phyloP scores from a whole-genome alignment of 2,329 filamentous ascomycete species.

The Talaromyces sp. region DNA sequence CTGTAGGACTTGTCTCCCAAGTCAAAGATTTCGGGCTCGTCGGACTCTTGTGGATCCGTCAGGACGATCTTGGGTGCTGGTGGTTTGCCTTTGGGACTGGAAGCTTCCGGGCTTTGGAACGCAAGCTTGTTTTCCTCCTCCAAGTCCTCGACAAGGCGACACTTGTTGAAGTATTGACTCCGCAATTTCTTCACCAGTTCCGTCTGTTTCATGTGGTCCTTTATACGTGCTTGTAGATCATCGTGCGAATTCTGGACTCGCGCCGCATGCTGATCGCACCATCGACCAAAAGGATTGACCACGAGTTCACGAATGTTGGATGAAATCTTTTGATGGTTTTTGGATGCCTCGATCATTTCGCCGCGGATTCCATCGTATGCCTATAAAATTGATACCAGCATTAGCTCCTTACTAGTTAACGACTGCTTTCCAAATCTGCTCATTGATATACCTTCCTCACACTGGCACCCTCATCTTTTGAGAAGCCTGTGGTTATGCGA shows the following conservation, averaged over 20 bases:
- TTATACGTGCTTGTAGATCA: conserved; percentile 84
- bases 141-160: conserved; percentile 87
- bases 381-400: conserved; percentile 43
- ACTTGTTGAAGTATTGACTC: conserved; percentile 98
- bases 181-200: conserved; percentile 89
- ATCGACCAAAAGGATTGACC: conserved; percentile 87
- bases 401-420: background rate
- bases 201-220: conserved; percentile 86
- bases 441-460: conserved; percentile 72
- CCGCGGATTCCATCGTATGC: conserved; percentile 89
- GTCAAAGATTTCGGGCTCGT: conserved; percentile 81
- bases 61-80: conserved; percentile 75
- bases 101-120: conserved; percentile 77
- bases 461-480: conserved; percentile 89
- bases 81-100: conserved; percentile 59
- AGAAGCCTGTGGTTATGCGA: conserved; percentile 78
- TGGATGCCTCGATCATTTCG: conserved; percentile 87
- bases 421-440: background rate
- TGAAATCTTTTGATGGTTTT: conserved; percentile 91
- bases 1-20: conserved; percentile 85
- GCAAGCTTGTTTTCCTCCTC: conserved; percentile 98
- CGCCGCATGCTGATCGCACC: conserved; percentile 91
- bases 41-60: conserved; percentile 62
- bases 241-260: conserved; percentile 93
- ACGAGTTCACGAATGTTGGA: conserved; percentile 95